A percentile compares a stretch with the other conserved stretches of the same genome.
These are phyloP conservation scores for Lactarius deliciosus DNA, from an alignment of 768 basidiomycete genomes.

Conservation along the genomic window DNA sequence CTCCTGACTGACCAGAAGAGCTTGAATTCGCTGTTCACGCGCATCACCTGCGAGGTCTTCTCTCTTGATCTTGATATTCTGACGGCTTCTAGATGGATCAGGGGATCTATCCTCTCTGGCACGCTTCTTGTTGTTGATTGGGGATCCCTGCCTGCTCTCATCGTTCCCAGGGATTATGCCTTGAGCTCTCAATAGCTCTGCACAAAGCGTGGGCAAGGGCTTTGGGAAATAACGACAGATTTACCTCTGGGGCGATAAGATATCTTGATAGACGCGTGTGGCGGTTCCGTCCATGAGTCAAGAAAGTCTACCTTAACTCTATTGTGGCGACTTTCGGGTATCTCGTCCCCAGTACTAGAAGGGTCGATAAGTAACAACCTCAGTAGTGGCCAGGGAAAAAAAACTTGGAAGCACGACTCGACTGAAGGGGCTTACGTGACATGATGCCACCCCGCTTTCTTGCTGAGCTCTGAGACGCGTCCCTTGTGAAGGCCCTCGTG, in stretches of 20 bases:
- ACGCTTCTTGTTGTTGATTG: conserved; percentile 11
- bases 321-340: neutral
- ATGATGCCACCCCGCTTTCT: conserved; percentile 27
- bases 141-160: neutral
- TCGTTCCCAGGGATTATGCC: conserved; percentile 9
- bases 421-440: conserved; percentile 1
- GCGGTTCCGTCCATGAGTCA: conserved; percentile 2
- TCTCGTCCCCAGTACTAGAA: conserved; percentile 19
- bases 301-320: neutral
- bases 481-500: neutral
- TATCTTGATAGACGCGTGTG: conserved; percentile 11
- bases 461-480: conserved; percentile 23
- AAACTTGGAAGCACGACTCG: neutral
- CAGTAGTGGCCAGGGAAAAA: neutral
- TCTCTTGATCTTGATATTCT: neutral
- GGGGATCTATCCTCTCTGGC: neutral
- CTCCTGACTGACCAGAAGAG: conserved; percentile 11
- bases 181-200: conserved; percentile 20
- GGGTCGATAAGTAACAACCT: neutral
- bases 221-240: neutral
- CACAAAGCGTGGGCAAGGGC: neutral
- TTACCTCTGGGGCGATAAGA: conserved; percentile 24
- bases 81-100: conserved; percentile 8
- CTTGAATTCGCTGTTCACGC: conserved; percentile 13
- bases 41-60: neutral